These are phyloP conservation scores for Lactuca saligna DNA, from an alignment of 129 eudicot species.

Conservation along the genomic window DNA sequence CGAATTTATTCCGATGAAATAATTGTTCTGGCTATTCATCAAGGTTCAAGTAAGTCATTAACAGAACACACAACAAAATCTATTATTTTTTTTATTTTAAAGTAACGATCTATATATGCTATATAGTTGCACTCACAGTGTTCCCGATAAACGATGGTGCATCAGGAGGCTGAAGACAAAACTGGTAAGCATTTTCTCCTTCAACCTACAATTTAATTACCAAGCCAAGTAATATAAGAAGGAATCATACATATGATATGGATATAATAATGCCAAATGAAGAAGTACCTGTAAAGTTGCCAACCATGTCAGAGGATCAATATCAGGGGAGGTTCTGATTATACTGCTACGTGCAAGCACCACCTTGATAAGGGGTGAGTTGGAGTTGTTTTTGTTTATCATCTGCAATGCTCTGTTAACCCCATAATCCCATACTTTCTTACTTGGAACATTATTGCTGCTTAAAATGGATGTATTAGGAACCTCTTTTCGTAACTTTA, in stretches of 20 bases:
- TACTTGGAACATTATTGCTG: conserved; percentile 67
- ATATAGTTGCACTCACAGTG: conserved; percentile 64
- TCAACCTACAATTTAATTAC: conserved; percentile 50
- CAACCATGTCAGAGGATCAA: conserved; percentile 87
- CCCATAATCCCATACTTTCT: conserved; percentile 68
- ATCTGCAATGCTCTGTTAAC: conserved; percentile 69
- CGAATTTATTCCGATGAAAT: conserved; percentile 67
- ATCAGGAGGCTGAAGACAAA: conserved; percentile 94
- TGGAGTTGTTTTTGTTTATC: conserved; percentile 58
- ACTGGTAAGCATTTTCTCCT: conserved; percentile 85
- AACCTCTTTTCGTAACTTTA: conserved; percentile 41
- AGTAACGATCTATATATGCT: not conserved
- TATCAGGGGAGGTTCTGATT: conserved; percentile 64
- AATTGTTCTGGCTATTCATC: conserved; percentile 89
- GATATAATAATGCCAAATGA: not conserved
- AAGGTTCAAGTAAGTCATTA: conserved; percentile 42
- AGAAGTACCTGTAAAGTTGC: conserved; percentile 67
- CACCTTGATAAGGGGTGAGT: conserved; percentile 77
- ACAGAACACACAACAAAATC: conserved; percentile 13
- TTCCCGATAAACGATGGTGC: conserved; percentile 96
- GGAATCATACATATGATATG: not conserved
- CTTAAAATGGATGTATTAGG: conserved; percentile 50
- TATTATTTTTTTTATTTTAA: not conserved
- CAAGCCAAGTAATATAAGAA: not conserved
- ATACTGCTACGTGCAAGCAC: conserved; percentile 99